Conservation (phyloP, 768 basidiomycete species). For the Scleroderma bovista region DNA sequence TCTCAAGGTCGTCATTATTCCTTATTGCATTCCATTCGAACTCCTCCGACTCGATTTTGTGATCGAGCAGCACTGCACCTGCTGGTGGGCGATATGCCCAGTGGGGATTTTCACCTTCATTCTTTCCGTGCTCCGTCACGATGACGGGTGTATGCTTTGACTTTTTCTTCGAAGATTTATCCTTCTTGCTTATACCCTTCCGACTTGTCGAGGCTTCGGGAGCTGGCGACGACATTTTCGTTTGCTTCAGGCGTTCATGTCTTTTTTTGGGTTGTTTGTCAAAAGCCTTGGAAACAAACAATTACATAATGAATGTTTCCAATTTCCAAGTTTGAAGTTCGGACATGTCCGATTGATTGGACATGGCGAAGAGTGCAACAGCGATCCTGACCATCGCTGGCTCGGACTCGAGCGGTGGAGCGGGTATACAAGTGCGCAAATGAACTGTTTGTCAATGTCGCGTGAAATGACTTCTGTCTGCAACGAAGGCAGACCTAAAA, state of each 20-base stretch:
- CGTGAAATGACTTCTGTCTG: neutral
- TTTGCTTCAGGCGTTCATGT: neutral
- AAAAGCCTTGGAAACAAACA: conserved; percentile 23
- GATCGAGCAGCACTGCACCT: conserved; percentile 44
- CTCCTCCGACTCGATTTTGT: conserved; percentile 37
- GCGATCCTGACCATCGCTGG: conserved; percentile 71
- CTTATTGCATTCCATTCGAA: conserved; percentile 69
- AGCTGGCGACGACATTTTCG: conserved; percentile 22
- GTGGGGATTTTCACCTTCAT: conserved; percentile 48
- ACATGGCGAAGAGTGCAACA: conserved; percentile 14
- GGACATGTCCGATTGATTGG: no score
- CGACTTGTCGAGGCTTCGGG: conserved; percentile 5
- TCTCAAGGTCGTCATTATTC: conserved; percentile 50
- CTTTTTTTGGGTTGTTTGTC: conserved; percentile 24
- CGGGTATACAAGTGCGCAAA: conserved; percentile 73
- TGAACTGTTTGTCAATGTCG: neutral
- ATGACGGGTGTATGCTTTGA: conserved; percentile 1
- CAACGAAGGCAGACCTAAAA: conserved; percentile 75
- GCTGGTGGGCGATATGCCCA: conserved; percentile 60
- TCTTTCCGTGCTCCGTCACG: conserved; percentile 32
- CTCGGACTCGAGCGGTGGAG: conserved; percentile 79
- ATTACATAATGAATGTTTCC: conserved; percentile 2
- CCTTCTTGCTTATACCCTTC: conserved; percentile 11
- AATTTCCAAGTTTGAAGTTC: no score
- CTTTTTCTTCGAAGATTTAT: conserved; percentile 8